Evolutionary conservation across 139 green algal genomes (phyloP), one percentile per base, ranked within the genome.

Genomic region (Gonium pectorale): DNA sequence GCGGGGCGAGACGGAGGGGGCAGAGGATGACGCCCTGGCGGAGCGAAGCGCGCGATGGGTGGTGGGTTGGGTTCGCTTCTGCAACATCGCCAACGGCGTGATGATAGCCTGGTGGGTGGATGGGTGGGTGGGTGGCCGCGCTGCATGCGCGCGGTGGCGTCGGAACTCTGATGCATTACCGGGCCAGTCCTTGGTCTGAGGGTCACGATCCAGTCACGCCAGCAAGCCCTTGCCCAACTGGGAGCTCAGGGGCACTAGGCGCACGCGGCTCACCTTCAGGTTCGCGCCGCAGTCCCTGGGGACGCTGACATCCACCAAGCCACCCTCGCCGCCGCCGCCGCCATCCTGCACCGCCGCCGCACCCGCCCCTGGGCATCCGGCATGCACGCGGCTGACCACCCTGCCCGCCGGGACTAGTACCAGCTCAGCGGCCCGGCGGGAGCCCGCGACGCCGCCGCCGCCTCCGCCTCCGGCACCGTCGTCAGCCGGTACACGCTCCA

Each of bases 81-180:
- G n/a, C n/a, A n/a, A n/a, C n/a, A n/a, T n/a, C n/a, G n/a, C n/a
- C n/a, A n/a, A n/a, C n/a, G n/a, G n/a, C n/a, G n/a, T n/a, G n/a
- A n/a, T n/a, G n/a, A n/a, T n/a, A n/a, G n/a, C n/a, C n/a, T n/a
- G n/a, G n/a, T n/a, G n/a, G n/a, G n/a, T n/a, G n/a, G n/a, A n/a
- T 86, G 83, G 22, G 35, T 33, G 79, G 93, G 87, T 1, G 90
- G 51, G 33, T 83, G 35, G 33, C 91, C 92, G 64, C 66, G n/a
- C n/a, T n/a, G n/a, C n/a, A n/a, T n/a, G n/a, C n/a, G n/a, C n/a
- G n/a, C n/a, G n/a, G 62, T 74, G 90, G 84, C 0, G 67, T 49
- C 13, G 49, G 17, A 56, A 56, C 49, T 17, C 13, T 56, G 17
- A 56, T 26, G 13, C 13, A 56, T 26, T 56, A 26, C 13, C 17